Percentiles rank a stretch among this genome's conserved stretches.
phyloP scores from a whole-genome alignment of 805 yeast species.

The Schizosaccharomyces octosporus region DNA sequence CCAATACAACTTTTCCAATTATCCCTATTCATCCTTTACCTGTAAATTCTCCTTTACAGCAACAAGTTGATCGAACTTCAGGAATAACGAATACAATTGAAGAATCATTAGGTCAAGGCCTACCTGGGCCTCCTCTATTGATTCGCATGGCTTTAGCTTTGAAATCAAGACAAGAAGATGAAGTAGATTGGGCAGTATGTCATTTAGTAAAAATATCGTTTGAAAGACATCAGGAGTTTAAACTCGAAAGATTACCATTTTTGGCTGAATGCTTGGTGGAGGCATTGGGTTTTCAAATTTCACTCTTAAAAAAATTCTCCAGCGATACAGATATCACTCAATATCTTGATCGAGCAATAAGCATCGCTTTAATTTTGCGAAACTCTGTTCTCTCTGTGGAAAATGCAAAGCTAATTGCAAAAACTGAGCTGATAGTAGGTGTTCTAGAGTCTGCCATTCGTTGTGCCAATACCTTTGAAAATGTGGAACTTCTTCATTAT shows the following conservation, averaged over 20 bases:
- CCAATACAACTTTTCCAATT: not conserved
- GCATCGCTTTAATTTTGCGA: constrained; percentile 43
- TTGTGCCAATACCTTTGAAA: constrained; percentile 15
- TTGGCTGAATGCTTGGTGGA: constrained; percentile 19
- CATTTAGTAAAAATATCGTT: constrained; percentile 24
- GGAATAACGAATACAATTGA: not conserved
- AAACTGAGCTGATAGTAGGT: constrained; percentile 23
- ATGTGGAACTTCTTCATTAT: constrained; percentile 37
- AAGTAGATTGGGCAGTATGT: constrained; percentile 46
- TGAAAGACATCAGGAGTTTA: constrained; percentile 25
- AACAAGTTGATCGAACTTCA: not conserved
- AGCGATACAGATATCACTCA: not conserved
- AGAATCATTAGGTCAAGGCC: not conserved
- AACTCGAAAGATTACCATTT: constrained; percentile 20
- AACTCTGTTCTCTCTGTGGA: constrained; percentile 64
- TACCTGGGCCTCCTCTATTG: constrained; percentile 9
- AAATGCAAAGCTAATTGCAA: constrained; percentile 55
- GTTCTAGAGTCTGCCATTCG: constrained; percentile 18
- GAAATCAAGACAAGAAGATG: constrained; percentile 35
- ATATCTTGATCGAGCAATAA: constrained; percentile 15
- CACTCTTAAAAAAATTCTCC: constrained; percentile 2
- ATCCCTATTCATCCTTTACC: constrained; percentile 12
- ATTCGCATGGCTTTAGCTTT: constrained; percentile 49
- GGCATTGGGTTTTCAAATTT: constrained; percentile 15
- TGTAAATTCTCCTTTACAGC: not conserved